A percentile compares a stretch with the other conserved stretches of the same genome.
Evolutionary conservation across 345 rosid species (phyloP).

Genomic region (Microcos paniculata): DNA sequence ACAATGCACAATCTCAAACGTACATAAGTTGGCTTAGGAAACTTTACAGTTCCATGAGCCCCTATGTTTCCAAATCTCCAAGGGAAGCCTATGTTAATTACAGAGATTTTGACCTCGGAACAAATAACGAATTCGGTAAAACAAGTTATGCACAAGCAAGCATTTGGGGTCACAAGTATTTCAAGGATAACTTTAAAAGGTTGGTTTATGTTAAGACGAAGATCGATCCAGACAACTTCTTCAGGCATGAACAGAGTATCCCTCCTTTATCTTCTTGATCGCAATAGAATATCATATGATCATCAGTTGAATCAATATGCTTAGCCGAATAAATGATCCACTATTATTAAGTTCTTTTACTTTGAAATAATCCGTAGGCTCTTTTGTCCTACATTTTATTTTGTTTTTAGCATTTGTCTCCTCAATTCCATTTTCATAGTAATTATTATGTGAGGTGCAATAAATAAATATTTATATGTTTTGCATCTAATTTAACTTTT

Average conservation of each 20-base stretch:
- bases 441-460: too few relatives aligned
- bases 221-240: constrained; percentile 7
- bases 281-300: not conserved
- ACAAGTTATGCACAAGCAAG: not conserved
- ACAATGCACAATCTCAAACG: not conserved
- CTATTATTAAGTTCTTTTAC: too few relatives aligned
- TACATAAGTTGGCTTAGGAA: not conserved
- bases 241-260: not conserved
- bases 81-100: not conserved
- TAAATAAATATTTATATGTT: too few relatives aligned
- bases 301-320: too few relatives aligned
- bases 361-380: too few relatives aligned
- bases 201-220: not conserved
- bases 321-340: too few relatives aligned
- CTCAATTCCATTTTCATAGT: too few relatives aligned
- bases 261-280: not conserved
- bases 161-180: not conserved
- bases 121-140: not conserved
- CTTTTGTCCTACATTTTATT: too few relatives aligned
- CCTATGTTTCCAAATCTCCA: not conserved
- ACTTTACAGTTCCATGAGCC: not conserved
- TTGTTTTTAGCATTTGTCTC: too few relatives aligned
- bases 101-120: not conserved
- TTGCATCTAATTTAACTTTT: too few relatives aligned
- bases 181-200: not conserved